Percentiles rank a stretch among this genome's conserved stretches.
Conservation (phyloP, 805 yeast genomes). For the Candida multigemmis region DNA sequence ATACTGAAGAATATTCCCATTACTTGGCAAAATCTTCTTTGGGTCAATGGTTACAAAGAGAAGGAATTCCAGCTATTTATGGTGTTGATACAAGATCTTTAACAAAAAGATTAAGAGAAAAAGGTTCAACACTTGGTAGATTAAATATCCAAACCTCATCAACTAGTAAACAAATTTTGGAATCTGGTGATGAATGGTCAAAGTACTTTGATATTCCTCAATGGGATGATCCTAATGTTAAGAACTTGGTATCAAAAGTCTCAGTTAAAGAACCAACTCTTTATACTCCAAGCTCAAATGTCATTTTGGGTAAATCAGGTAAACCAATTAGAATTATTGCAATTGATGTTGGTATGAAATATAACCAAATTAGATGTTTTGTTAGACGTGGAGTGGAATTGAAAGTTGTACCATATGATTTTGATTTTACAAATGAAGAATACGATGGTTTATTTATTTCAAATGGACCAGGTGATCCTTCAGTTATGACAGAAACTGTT, state of each 20-base stretch:
- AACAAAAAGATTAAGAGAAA: constrained; percentile 86
- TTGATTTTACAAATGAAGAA: constrained; percentile 69
- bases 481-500: constrained; percentile 66
- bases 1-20: constrained; percentile 94
- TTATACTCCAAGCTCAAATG: constrained; percentile 59
- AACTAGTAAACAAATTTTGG: constrained; percentile 19
- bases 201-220: constrained; percentile 64
- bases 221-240: constrained; percentile 88
- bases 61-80: constrained; percentile 91
- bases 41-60: constrained; percentile 87
- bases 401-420: constrained; percentile 92
- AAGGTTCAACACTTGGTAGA: constrained; percentile 92
- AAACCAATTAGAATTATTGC: constrained; percentile 77
- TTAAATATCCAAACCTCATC: constrained; percentile 49
- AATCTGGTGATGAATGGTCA: constrained; percentile 41
- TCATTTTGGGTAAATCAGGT: constrained; percentile 56
- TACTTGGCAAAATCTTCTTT: constrained; percentile 86
- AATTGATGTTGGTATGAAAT: constrained; percentile 96
- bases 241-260: constrained; percentile 88
- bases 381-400: constrained; percentile 94
- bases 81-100: constrained; percentile 96
- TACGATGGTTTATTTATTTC: constrained; percentile 95
- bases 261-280: constrained; percentile 69
- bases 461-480: constrained; percentile 99
- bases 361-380: constrained; percentile 94